These are phyloP conservation scores for Leishmania lainsoni DNA, from an alignment of 208 protist species.

Conservation along the genomic window DNA sequence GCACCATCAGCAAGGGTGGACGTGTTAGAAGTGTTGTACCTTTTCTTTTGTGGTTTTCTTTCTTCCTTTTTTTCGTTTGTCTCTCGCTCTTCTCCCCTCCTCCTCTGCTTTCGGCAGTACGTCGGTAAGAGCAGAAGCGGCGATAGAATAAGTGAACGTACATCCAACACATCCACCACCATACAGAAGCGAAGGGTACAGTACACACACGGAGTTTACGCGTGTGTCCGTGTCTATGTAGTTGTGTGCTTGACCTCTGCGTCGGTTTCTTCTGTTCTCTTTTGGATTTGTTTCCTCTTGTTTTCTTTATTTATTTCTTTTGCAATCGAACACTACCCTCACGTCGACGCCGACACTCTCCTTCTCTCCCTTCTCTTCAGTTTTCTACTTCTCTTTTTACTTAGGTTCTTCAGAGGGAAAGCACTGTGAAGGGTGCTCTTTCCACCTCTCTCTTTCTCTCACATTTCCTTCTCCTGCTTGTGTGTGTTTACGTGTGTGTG, in stretches of 20 bases:
- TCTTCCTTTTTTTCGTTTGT: slow-evolving; percentile 3
- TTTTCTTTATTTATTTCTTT: background rate
- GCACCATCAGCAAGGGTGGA: background rate
- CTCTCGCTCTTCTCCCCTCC: background rate
- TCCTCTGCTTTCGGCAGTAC: background rate
- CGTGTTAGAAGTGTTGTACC: background rate
- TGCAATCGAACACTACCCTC: background rate
- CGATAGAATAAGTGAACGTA: background rate
- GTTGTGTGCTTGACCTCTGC: background rate
- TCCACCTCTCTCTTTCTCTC: background rate
- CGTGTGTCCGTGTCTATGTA: background rate
- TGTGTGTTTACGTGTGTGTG: background rate
- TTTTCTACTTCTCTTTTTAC: background rate
- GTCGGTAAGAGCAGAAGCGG: background rate
- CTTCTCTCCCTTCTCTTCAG: background rate
- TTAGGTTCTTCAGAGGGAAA: background rate
- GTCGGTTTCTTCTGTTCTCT: background rate
- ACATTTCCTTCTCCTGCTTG: slow-evolving; percentile 10
- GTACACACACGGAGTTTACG: background rate
- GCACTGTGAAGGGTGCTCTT: background rate
- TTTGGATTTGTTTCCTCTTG: background rate
- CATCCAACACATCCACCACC: background rate
- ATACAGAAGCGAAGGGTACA: background rate
- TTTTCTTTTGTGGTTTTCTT: background rate
- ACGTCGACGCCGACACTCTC: background rate